Evolutionary conservation across 148 eudicot genomes (phyloP), one percentile per base, ranked within the genome.

Genomic region (Silene latifolia): DNA sequence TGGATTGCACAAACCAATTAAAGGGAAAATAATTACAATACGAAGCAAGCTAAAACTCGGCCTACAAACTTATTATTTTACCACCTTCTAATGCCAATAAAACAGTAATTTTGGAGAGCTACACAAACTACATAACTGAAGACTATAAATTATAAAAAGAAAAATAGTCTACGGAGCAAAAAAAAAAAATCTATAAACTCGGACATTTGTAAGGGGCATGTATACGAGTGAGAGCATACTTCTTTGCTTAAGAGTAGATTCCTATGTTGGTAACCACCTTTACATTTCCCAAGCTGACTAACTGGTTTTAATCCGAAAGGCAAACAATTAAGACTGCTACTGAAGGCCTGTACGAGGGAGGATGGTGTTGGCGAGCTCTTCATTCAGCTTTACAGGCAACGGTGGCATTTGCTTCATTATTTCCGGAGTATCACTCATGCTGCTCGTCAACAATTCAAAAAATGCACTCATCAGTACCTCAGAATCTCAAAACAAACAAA

Each of bases 371-470:
- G 88, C 91, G 9, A 96, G 90, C 35, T 96, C 98, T 80, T 92
- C 98, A 25, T 96, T 89, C 84, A 96, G 75, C 88, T 90, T 89
- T 78, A 96, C 91, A 4, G 97, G 97, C 42, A 96, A 84, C 0
- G 96, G 97, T 12, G 99, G 99, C 99, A 96, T 90, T 83, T 89
- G 98, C 83, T 85, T 90, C 99, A 96, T 90, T 74, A 88, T 87
- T 77, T 96, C 99, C 17, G 99, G 98, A 67, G 82, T 82, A 69
- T 96, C 97, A 53, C 79, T 84, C 81, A 90, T 77, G 82, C 97
- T 96, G 89, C 93, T 80, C 78, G 48, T 72, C 18, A 54, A 25
- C 18, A 54, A 39, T 19, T 67, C 57, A 66, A 5, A 12, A 27
- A 8, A 42, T 68, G 48, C 69, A 61, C 46, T 44, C 5, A 42